Conservation (phyloP, 345 rosid genomes). For the Populus ilicifolia region DNA sequence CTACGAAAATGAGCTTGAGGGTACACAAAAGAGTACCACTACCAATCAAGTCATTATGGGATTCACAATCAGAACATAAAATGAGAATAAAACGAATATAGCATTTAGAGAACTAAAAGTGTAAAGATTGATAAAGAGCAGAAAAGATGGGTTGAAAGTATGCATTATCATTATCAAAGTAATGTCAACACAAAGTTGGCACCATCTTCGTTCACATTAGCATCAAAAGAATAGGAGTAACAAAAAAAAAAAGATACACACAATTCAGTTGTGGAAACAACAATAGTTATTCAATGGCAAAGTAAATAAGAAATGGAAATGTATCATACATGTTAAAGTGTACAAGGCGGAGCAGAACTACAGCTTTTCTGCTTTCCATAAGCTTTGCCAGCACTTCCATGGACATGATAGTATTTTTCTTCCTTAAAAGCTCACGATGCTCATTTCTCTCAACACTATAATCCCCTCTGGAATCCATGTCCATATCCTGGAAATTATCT, state of each 20-base stretch:
- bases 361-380: slow-evolving; percentile 42
- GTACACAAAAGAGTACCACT: not conserved
- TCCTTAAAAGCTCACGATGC: slow-evolving; percentile 31
- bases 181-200: not conserved
- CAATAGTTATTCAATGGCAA: not conserved
- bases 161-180: not conserved
- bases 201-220: not conserved
- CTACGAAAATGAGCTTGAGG: not conserved
- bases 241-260: not conserved
- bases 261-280: not conserved
- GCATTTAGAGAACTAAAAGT: not conserved
- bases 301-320: slow-evolving; percentile 3
- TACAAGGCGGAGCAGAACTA: slow-evolving; percentile 46
- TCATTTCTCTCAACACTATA: slow-evolving; percentile 22
- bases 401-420: slow-evolving; percentile 38
- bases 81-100: not conserved
- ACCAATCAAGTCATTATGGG: not conserved
- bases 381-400: slow-evolving; percentile 46
- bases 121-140: not conserved
- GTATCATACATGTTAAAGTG: slow-evolving; percentile 47
- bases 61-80: too few species aligned
- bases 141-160: not conserved
- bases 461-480: slow-evolving; percentile 26
- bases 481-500: slow-evolving; percentile 32
- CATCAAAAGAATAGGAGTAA: not conserved